Evolutionary conservation across 1,139 yeast species (phyloP), one percentile per base, ranked within the genome.

Genomic region (Zygosaccharomyces sapae): DNA sequence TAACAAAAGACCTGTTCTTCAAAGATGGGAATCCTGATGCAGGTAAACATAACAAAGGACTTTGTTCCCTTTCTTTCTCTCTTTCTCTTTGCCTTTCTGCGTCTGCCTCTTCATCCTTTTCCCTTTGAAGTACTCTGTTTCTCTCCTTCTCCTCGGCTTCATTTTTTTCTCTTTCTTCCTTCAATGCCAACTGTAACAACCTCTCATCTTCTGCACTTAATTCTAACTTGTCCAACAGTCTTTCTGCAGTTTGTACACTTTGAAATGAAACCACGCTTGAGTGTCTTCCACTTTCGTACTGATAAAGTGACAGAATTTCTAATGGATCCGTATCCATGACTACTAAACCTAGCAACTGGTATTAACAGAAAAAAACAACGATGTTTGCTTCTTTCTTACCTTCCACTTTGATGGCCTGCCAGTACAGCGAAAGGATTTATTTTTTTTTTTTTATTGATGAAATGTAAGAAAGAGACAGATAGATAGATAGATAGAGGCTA

Each of bases 1-100:
- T 19, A 16, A 38, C 13, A 13, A 41, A 29, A 8, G 38, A 44
- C 40, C 41, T 44, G 33, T 52, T 45, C 43, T 62, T 51, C 41
- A 63, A 43, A 5, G 67, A 64, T n/a, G 61, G 64, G 38, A 63
- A 64, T 18, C 56, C 58, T 1, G 65, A 56, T 5, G 68, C 68
- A 1, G 68, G 68, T 38, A 61, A 46, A 47, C 66, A 61, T 10
- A 60, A 37, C 9, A 51, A 48, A 18, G 56, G 61, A 7, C 19
- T 44, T 9, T 38, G 35, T 31, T 43, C 43, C 20, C 39, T 42
- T 24, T 39, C 25, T 19, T n/a, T 19, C 18, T 33, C n/a, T 10
- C 8, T 12, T 22, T 36, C 29, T 29, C 24, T 22, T 12, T n/a
- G 19, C 13, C n/a, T 5, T 24, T 31, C 24, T 27, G 4, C 10